These are phyloP conservation scores for Salvia sclarea DNA, from an alignment of 305 asterid species.

Conservation along the genomic window DNA sequence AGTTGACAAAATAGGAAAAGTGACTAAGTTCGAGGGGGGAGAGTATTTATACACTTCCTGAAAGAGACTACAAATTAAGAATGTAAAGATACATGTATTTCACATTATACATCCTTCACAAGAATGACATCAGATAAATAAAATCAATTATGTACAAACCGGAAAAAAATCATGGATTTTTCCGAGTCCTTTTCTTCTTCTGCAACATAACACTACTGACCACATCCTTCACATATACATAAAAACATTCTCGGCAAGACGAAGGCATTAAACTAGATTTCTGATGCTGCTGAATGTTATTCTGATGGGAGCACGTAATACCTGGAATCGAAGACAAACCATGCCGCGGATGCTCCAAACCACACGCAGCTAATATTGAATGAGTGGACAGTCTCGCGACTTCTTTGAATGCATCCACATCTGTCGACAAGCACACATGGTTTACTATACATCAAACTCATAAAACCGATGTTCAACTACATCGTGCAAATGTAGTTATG, in stretches of 20 bases:
- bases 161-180: conserved; percentile 7
- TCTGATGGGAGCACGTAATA: conserved; percentile 46
- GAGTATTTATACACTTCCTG: too few relatives aligned
- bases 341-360: conserved; percentile 52
- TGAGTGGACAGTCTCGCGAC: conserved; percentile 70
- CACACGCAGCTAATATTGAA: conserved; percentile 60
- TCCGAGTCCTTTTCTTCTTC: conserved; percentile 32
- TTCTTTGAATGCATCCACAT: conserved; percentile 52
- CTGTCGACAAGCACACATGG: conserved; percentile 34
- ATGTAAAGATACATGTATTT: too few relatives aligned
- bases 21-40: too few relatives aligned
- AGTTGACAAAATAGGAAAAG: too few relatives aligned
- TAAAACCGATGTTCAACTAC: background rate
- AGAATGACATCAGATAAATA: conserved; percentile 1
- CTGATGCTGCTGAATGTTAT: conserved; percentile 34
- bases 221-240: conserved; percentile 57
- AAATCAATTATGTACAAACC: background rate
- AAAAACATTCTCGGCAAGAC: conserved; percentile 71
- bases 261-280: conserved; percentile 59
- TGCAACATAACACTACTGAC: conserved; percentile 44
- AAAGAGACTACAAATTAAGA: too few relatives aligned
- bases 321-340: conserved; percentile 39
- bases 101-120: background rate
- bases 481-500: background rate
- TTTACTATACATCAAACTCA: background rate